Evolutionary conservation across 2,329 filamentous ascomycete species (phyloP), one percentile per base, ranked within the genome.

Genomic region (Teratosphaeria epicoccoides): DNA sequence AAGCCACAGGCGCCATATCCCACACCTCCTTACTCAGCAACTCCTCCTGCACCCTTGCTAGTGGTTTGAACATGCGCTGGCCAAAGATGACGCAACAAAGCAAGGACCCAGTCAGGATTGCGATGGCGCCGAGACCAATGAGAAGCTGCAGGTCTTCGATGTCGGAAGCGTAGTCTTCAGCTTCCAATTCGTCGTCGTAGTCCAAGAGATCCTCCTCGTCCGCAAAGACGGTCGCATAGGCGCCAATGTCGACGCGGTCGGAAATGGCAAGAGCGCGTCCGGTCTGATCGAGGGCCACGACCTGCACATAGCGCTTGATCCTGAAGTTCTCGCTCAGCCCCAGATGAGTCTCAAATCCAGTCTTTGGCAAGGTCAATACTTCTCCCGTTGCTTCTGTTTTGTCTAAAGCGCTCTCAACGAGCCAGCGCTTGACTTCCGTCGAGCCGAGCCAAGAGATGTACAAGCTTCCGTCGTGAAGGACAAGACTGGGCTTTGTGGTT

Each of bases 391-490:
- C 9, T 14, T 11, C 50, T 17, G 43, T 9, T 10, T 17, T 10
- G 9, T 12, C n/a, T 14, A 20, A 47, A 3, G 52, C 53, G 26
- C 58, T 69, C 57, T 71, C 73, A 54, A 79, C 73, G 6, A 68
- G 59, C 78, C 77, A 74, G 1, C 52, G 57, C 5, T 56, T 55
- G 17, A 73, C 62, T 48, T 73, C 69, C 0, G 72, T 74, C 0
- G 70, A 70, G 1, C 72, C 72, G 46, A 73, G 71, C 72, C 72
- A 74, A 6, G 73, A 77, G 2, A 79, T 73, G 60, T 76, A 80
- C 3, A 72, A 53, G 2, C 37, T 6, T 64, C 61, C 37, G 48
- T 62, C 1, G 56, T 66, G 11, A 4, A 59, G n/a, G 1, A 57
- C 57, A 1, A 63, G 44, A 1, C 59, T 22, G 65, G 64, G 5